These are phyloP conservation scores for Starmerella sp. DNA, from an alignment of 805 yeast species.

Conservation along the genomic window DNA sequence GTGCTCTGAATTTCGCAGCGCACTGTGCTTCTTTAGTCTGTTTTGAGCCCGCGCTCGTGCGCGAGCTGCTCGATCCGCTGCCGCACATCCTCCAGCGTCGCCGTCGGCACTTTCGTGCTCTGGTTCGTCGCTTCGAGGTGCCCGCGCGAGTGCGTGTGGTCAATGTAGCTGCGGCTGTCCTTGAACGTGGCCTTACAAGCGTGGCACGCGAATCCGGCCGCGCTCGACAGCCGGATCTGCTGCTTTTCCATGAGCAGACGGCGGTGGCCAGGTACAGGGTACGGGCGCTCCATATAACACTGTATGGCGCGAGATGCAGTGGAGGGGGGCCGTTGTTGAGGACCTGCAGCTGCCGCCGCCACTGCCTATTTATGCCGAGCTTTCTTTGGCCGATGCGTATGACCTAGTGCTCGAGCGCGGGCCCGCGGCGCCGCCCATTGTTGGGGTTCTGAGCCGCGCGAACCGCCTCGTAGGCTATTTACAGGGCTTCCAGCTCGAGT, in stretches of 20 bases:
- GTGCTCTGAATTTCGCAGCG: too few relatives aligned
- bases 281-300: not conserved
- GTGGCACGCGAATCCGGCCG: slow-evolving; percentile 75
- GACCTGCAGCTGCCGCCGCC: slow-evolving; percentile 52
- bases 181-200: slow-evolving; percentile 68
- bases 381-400: slow-evolving; percentile 39
- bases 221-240: not conserved
- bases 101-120: slow-evolving; percentile 32
- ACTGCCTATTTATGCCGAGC: slow-evolving; percentile 40
- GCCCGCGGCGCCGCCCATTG: slow-evolving; percentile 45
- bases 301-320: slow-evolving; percentile 8
- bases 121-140: slow-evolving; percentile 35
- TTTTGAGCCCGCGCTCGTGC: slow-evolving; percentile 9
- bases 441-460: slow-evolving; percentile 32
- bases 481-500: slow-evolving; percentile 33
- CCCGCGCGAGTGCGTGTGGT: slow-evolving; percentile 69
- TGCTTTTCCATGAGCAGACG: not conserved
- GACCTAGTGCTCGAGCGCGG: slow-evolving; percentile 47
- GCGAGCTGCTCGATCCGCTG: slow-evolving; percentile 32
- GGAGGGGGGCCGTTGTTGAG: slow-evolving; percentile 41
- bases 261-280: not conserved
- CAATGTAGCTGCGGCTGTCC: slow-evolving; percentile 69
- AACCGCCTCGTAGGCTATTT: slow-evolving; percentile 40
- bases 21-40: not conserved
- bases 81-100: slow-evolving; percentile 41